Percentiles rank a stretch among this genome's conserved stretches.
These are phyloP conservation scores for Phyllosticta capitalensis DNA, from an alignment of 2,329 filamentous ascomycete genomes.

Conservation along the genomic window DNA sequence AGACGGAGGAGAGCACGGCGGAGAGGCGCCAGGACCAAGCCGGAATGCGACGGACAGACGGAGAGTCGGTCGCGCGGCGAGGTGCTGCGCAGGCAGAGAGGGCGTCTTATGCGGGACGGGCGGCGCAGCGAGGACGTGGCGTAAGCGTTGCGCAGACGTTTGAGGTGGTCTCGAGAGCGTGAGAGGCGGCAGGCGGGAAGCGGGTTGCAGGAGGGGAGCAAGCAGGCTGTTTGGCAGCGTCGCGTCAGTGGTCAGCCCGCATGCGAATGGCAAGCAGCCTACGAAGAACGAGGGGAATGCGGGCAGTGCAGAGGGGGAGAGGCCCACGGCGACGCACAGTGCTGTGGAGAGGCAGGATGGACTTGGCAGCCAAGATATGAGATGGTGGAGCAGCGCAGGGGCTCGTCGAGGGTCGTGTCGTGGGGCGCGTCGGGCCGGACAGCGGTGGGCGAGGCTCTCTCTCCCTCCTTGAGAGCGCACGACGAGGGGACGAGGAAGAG, in stretches of 20 bases:
- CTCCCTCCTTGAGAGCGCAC: too few relatives aligned
- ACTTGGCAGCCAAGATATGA: constrained; percentile 4
- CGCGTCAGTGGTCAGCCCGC: neutral
- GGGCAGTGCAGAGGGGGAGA: neutral
- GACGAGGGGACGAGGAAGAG: neutral
- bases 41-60: neutral
- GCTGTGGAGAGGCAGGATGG: neutral
- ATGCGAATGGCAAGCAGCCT: neutral
- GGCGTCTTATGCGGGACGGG: neutral
- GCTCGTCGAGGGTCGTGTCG: neutral
- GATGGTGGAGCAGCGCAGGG: constrained; percentile 10
- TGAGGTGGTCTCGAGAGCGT: neutral
- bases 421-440: neutral
- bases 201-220: neutral
- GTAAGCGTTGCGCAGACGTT: neutral
- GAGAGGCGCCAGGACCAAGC: neutral
- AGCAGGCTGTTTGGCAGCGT: neutral
- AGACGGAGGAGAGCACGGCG: neutral
- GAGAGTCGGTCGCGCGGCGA: neutral
- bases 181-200: neutral
- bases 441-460: neutral
- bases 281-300: neutral
- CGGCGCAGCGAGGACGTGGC: neutral
- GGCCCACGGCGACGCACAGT: neutral
- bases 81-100: neutral